These are phyloP conservation scores for Xylariaceae sp. DNA, from an alignment of 2,329 filamentous ascomycete genomes.

Conservation along the genomic window DNA sequence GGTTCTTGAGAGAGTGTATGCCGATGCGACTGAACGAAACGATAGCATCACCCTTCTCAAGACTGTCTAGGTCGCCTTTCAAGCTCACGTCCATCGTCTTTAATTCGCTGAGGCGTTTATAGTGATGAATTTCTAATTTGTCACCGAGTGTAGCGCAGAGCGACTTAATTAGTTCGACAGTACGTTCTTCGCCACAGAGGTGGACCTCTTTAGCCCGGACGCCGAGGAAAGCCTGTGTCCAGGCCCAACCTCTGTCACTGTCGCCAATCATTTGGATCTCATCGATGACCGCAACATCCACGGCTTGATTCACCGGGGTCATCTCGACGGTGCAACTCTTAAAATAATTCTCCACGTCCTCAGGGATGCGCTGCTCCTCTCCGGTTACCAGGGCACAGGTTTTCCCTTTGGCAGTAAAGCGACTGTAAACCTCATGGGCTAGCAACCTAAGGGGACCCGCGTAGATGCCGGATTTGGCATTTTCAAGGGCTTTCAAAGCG, in stretches of 20 bases:
- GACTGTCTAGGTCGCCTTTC: constrained; percentile 53
- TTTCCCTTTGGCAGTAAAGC: constrained; percentile 72
- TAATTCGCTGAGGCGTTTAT: constrained; percentile 76
- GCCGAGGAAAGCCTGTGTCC: constrained; percentile 86
- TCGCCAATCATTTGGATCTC: constrained; percentile 98
- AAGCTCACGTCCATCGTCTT: constrained; percentile 60
- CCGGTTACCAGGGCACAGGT: constrained; percentile 80
- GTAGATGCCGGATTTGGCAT: constrained; percentile 72
- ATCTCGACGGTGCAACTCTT: constrained; percentile 94
- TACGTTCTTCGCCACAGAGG: constrained; percentile 83
- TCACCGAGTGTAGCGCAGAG: constrained; percentile 78
- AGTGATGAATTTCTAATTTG: constrained; percentile 72
- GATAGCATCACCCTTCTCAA: constrained; percentile 85
- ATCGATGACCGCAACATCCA: constrained; percentile 92
- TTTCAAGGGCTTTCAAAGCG: constrained; percentile 77
- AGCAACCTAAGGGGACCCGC: constrained; percentile 83
- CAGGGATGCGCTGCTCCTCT: constrained; percentile 73
- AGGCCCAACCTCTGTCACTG: constrained; percentile 77
- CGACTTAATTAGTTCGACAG: constrained; percentile 70
- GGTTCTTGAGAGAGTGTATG: constrained; percentile 72
- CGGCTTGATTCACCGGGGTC: constrained; percentile 47
- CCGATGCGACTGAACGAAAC: constrained; percentile 78
- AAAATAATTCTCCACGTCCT: constrained; percentile 53
- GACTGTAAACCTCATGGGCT: constrained; percentile 90
- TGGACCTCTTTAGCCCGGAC: constrained; percentile 85